phyloP scores from a whole-genome alignment of 805 yeast genomes.

The Yarrowia hollandica region DNA sequence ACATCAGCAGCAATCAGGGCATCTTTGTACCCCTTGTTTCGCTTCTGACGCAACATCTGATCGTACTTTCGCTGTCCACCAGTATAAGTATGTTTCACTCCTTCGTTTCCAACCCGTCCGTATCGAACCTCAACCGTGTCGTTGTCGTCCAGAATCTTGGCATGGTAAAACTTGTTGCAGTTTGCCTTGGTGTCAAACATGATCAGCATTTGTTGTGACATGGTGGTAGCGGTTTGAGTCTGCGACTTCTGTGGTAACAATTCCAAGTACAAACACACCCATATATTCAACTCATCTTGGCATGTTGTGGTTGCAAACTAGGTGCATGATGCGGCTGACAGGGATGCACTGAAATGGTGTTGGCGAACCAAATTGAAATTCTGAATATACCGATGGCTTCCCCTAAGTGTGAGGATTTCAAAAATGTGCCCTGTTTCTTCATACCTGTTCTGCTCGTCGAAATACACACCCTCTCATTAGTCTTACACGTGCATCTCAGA shows the following conservation, averaged over 20 bases:
- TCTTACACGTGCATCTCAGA: neutral
- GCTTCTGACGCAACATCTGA: conserved; percentile 11
- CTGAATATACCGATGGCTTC: no score
- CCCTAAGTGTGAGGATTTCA: neutral
- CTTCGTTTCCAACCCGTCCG: conserved; percentile 30
- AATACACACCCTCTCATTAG: neutral
- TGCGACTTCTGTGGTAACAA: no score
- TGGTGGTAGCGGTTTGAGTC: conserved; percentile 44
- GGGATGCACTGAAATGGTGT: no score
- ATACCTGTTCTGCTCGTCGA: neutral
- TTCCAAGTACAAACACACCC: no score
- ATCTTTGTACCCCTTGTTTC: conserved; percentile 27
- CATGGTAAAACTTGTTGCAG: conserved; percentile 61
- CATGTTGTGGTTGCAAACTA: conserved; percentile 1
- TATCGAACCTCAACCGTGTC: conserved; percentile 57
- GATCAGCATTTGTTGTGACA: conserved; percentile 56
- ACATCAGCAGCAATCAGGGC: conserved; percentile 22
- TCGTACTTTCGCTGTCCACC: conserved; percentile 24
- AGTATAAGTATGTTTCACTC: conserved; percentile 3
- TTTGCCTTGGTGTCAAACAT: conserved; percentile 57
- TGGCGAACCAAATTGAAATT: no score
- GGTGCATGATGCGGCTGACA: conserved; percentile 13
- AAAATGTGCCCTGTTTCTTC: neutral
- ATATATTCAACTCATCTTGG: conserved; percentile 14
- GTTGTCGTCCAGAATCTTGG: conserved; percentile 46